A percentile compares a stretch with the other conserved stretches of the same genome.
Conservation (phyloP, 2,329 filamentous ascomycete genomes). For the Cadophora sp. region DNA sequence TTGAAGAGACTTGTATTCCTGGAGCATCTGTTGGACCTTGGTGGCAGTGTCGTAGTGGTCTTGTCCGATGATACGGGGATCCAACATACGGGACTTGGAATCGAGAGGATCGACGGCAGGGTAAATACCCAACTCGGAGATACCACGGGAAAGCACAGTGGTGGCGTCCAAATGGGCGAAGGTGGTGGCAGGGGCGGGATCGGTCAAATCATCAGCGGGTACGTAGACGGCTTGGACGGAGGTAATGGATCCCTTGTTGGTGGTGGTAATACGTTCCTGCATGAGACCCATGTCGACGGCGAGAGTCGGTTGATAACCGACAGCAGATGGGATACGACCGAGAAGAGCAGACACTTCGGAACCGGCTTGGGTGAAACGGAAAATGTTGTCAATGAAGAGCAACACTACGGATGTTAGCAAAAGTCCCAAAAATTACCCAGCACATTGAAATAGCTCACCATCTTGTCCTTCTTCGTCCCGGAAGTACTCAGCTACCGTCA, state of each 20-base stretch:
- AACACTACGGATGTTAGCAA: conserved; percentile 66
- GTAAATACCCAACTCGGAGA: conserved; percentile 99
- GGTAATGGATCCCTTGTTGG: conserved; percentile 99
- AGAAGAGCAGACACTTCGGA: conserved; percentile 99
- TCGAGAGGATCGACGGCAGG: conserved; percentile 99
- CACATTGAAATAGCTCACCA: conserved; percentile 57
- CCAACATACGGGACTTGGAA: conserved; percentile 99
- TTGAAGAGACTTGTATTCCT: conserved; percentile 99
- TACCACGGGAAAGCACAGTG: conserved; percentile 99
- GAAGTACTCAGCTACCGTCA: conserved; percentile 84
- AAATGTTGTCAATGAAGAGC: conserved; percentile 99
- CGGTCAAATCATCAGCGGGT: conserved; percentile 99
- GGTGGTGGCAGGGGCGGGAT: conserved; percentile 98
- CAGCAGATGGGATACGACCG: conserved; percentile 99
- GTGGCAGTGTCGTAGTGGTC: conserved; percentile 97
- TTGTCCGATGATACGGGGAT: conserved; percentile 97
- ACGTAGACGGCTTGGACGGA: conserved; percentile 99
- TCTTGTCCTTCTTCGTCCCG: conserved; percentile 80
- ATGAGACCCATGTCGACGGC: conserved; percentile 99
- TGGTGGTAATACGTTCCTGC: conserved; percentile 99
- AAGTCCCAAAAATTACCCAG: not conserved
- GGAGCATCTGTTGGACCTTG: conserved; percentile 97
- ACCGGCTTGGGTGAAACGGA: conserved; percentile 99
- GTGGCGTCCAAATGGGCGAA: conserved; percentile 99
- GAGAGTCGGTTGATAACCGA: conserved; percentile 99